Base-by-base conservation (phyloP, 2,329 filamentous ascomycete species). In the Basipetospora chlamydospora region DNA sequence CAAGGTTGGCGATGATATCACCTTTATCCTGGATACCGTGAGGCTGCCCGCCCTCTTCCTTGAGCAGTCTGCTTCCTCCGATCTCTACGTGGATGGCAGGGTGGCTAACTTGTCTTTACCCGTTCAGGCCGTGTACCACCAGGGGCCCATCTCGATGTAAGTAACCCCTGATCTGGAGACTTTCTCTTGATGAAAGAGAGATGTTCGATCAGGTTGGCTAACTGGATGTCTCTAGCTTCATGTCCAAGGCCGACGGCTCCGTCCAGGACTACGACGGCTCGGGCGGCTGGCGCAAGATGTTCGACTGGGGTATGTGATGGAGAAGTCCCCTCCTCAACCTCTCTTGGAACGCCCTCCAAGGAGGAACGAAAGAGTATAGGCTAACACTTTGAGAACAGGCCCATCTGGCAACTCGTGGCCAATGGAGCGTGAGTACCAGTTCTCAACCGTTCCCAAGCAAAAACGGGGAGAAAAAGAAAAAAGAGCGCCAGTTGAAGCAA, bases 221-320 rank as follows among this genome's bases (percentile, higher is more conserved):
- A n/a, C n/a, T n/a, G n/a, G n/a, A n/a, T n/a, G 21, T 23, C 15
- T 39, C 20, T 17, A 54, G 53, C n/a, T 59, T 56, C 47, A 47
- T 60, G 41, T 59, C 57, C 28, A 56, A 54, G 43, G 55, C 57
- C 9, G 53, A 56, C 3, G 43, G 49, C 22, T 44, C 51, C 28
- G 56, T 53, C 6, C 43, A 50, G 5, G 47, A 49, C 22, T 60
- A 59, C 44, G 51, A 56, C 30, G 57, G 54, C 23, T 52, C 51
- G 33, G 57, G 55, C 13, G 47, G 51, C 26, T 60, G 57, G 57
- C 54, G 53, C 46, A 60, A 60, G 48, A 53, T 60, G 44, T 51
- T 52, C 41, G 56, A 60, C 40, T 47, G 55, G 26, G 53, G 32
- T 26, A n/a, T 3, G 11, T n/a, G n/a, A n/a, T n/a, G n/a, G n/a